These are phyloP conservation scores for Pseudogymnoascus verrucosus DNA, from an alignment of 2,329 filamentous ascomycete species.

Conservation along the genomic window DNA sequence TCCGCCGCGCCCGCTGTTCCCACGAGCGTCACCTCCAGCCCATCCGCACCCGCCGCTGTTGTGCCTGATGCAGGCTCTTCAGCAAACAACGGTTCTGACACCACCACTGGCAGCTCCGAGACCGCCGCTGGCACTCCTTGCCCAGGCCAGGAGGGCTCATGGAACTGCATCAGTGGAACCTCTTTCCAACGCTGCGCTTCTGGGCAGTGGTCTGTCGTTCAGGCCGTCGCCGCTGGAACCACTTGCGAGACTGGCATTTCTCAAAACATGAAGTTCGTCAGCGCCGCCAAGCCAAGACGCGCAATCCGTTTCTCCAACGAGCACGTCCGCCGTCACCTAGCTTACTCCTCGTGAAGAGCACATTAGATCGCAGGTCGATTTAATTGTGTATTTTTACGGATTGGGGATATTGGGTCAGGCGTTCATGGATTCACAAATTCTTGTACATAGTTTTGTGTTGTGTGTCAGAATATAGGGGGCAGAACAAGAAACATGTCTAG, in stretches of 20 bases:
- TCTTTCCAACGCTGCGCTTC: conserved; percentile 49
- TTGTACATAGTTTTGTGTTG: conserved; percentile 5
- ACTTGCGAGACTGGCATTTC: conserved; percentile 37
- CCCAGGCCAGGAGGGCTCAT: conserved; percentile 40
- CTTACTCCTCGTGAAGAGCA: conserved; percentile 2
- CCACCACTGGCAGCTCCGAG: conserved; percentile 16
- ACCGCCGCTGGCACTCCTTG: conserved; percentile 38
- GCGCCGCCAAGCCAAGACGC: conserved; percentile 20
- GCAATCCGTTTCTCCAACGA: conserved; percentile 20
- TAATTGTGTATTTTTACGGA: conserved; percentile 1
- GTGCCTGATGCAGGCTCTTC: conserved; percentile 17
- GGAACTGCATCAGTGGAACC: conserved; percentile 45
- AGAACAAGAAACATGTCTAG: neutral
- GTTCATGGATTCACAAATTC: conserved; percentile 5
- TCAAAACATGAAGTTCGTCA: conserved; percentile 31
- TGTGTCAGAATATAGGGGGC: conserved; percentile 2
- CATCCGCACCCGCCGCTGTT: conserved; percentile 17
- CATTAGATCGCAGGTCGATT: conserved; percentile 1
- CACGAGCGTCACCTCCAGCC: conserved; percentile 20
- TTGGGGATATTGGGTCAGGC: neutral
- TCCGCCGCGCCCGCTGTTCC: conserved; percentile 8
- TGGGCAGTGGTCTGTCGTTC: conserved; percentile 40
- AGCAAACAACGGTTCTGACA: conserved; percentile 20
- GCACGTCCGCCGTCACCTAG: conserved; percentile 21
- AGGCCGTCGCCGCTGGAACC: conserved; percentile 39